Evolutionary conservation across 345 rosid species (phyloP).

Genomic region (Eucalyptus leucophloia): DNA sequence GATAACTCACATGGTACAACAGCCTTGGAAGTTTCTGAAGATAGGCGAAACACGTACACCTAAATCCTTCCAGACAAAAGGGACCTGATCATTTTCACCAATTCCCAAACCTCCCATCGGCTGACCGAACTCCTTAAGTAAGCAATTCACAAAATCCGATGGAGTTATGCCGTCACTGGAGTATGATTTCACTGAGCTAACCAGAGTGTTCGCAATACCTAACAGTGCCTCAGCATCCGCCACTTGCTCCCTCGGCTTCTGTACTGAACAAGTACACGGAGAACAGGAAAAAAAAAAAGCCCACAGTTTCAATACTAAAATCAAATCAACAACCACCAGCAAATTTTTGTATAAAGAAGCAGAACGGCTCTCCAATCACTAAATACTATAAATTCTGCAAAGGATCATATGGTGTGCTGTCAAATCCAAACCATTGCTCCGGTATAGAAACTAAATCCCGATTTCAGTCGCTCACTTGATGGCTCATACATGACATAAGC

Average conservation of each 20-base stretch:
- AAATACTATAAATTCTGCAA: background rate
- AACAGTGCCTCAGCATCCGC: constrained; percentile 89
- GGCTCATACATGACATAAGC: background rate
- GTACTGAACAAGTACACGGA: constrained; percentile 21
- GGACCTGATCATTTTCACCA: constrained; percentile 25
- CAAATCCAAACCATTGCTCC: background rate
- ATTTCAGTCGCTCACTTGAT: background rate
- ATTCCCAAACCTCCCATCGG: constrained; percentile 4
- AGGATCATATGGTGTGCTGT: background rate
- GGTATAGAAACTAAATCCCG: background rate
- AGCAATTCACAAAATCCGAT: constrained; percentile 43
- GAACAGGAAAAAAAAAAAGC: background rate
- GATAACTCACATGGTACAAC: constrained; percentile 68
- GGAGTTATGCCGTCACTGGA: constrained; percentile 50
- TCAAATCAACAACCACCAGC: background rate
- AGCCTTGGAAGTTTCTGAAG: constrained; percentile 33
- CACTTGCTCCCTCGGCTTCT: constrained; percentile 82
- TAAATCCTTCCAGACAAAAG: constrained; percentile 60
- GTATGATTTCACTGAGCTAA: constrained; percentile 60
- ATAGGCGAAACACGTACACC: constrained; percentile 54
- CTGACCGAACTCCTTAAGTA: constrained; percentile 39
- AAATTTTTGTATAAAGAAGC: background rate
- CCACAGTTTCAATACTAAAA: background rate
- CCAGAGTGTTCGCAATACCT: constrained; percentile 56
- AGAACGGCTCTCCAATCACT: background rate